phyloP scores from a whole-genome alignment of 495 filamentous ascomycete genomes.

The Chlorociboria aeruginascens region DNA sequence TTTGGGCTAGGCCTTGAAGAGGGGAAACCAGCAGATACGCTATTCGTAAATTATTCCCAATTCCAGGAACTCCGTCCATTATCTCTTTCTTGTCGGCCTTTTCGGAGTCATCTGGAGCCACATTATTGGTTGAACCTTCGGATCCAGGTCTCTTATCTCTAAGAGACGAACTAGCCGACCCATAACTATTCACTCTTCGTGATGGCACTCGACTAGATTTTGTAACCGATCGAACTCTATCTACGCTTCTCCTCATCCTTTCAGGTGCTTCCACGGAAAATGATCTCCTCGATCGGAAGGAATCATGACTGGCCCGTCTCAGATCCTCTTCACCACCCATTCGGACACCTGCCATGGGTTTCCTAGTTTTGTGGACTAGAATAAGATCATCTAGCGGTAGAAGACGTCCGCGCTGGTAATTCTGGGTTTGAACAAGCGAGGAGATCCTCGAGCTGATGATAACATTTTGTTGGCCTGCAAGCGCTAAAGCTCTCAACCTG shows the following conservation, averaged over 20 bases:
- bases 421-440: not conserved
- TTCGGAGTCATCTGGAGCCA: conserved; percentile 7
- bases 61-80: conserved; percentile 4
- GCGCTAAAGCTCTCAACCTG: conserved; percentile 47
- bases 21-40: conserved; percentile 78
- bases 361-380: conserved; percentile 6
- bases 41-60: conserved; percentile 25
- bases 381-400: conserved; percentile 4
- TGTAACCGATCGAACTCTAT: conserved; percentile 13
- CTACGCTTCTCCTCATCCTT: conserved; percentile 16
- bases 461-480: conserved; percentile 43
- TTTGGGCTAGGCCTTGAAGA: conserved; percentile 50
- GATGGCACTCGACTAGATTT: not conserved
- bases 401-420: conserved; percentile 2
- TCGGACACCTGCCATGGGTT: conserved; percentile 9
- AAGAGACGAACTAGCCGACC: not conserved
- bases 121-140: conserved; percentile 2
- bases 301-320: conserved; percentile 16
- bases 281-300: conserved; percentile 9
- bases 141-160: not conserved
- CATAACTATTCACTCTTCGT: conserved; percentile 3
- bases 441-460: conserved; percentile 28
- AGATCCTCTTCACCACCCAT: conserved; percentile 19
- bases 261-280: conserved; percentile 12
- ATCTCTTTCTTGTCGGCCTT: not conserved